A percentile compares a stretch with the other conserved stretches of the same genome.
Conservation (phyloP, 768 basidiomycete species). For the Boletus vinaceobasis region DNA sequence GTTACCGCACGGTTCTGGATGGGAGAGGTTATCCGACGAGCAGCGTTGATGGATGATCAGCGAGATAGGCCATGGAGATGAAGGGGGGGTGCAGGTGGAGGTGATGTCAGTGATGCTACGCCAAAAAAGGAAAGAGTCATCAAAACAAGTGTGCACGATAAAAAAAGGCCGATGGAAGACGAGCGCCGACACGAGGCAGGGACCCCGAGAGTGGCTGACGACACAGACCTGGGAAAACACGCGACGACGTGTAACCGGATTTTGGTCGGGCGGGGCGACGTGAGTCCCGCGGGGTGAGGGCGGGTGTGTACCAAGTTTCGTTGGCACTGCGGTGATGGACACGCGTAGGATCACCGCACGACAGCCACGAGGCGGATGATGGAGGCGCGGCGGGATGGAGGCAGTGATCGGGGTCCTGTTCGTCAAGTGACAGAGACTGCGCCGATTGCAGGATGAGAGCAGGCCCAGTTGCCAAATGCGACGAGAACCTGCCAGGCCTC, state of each 20-base stretch:
- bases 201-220: slow-evolving; percentile 17
- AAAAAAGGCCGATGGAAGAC: slow-evolving; percentile 9
- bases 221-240: slow-evolving; percentile 17
- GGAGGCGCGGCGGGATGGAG: slow-evolving; percentile 18
- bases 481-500: slow-evolving; percentile 21
- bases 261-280: no score
- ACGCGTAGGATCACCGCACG: slow-evolving; percentile 6
- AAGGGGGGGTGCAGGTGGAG: neutral
- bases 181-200: slow-evolving; percentile 34
- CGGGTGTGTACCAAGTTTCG: no score
- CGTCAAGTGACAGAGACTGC: slow-evolving; percentile 8
- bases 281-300: no score
- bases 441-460: slow-evolving; percentile 14
- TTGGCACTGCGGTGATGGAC: slow-evolving; percentile 1
- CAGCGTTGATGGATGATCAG: no score
- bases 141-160: neutral
- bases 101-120: slow-evolving; percentile 14
- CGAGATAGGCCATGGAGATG: neutral
- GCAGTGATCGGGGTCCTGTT: slow-evolving; percentile 19
- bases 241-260: slow-evolving; percentile 1
- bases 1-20: no score
- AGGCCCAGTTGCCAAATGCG: slow-evolving; percentile 10
- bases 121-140: no score
- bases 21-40: no score
- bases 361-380: slow-evolving; percentile 22